phyloP scores from a whole-genome alignment of 208 protist genomes.

The Entamoeba moshkovskii region DNA sequence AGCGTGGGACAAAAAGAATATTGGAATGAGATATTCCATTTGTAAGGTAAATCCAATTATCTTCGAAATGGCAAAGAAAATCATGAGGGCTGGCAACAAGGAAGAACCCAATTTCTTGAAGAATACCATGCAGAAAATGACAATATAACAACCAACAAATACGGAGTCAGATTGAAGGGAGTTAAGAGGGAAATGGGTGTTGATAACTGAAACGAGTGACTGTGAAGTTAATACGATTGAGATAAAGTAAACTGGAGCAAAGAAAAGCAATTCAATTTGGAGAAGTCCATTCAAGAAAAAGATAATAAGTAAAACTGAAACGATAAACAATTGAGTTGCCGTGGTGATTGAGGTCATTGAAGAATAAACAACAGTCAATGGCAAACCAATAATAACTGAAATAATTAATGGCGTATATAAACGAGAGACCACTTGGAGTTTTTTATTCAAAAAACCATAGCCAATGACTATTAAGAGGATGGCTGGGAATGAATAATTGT shows the following conservation, averaged over 20 bases:
- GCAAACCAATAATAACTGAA: not conserved
- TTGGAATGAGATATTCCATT: not conserved
- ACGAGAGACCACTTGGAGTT: not conserved
- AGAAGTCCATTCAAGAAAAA: not conserved
- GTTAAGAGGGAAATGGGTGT: not conserved
- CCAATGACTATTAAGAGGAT: not conserved
- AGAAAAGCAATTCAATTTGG: not conserved
- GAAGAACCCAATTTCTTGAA: not conserved
- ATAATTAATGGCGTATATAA: not conserved
- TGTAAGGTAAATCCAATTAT: not conserved
- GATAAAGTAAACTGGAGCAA: not conserved
- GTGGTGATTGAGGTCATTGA: too few relatives aligned
- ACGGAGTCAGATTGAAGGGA: not conserved
- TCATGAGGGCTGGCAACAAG: not conserved
- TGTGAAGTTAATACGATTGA: not conserved
- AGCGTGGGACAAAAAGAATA: not conserved
- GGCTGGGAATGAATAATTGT: not conserved
- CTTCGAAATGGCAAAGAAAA: not conserved
- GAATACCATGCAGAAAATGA: not conserved
- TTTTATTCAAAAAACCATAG: not conserved
- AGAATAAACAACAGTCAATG: not conserved
- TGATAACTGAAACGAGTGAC: not conserved
- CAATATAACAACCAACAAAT: not conserved
- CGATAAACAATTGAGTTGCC: not conserved
- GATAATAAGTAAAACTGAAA: not conserved